Conservation (phyloP, 768 basidiomycete genomes). For the Cubamyces lactineus region DNA sequence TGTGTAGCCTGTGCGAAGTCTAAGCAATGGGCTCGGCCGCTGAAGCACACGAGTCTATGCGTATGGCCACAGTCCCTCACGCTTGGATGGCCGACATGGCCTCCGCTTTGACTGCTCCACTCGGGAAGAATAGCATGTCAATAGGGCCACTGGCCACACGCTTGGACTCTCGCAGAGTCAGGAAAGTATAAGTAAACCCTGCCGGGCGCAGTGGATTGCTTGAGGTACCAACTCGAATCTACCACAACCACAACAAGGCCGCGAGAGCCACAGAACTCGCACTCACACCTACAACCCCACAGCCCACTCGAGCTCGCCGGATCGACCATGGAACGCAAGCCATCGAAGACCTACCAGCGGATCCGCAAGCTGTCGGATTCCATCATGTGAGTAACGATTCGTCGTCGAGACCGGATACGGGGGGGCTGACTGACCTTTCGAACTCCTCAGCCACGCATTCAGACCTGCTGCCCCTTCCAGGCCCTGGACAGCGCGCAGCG, state of each 20-base stretch:
- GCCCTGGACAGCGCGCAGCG: no score
- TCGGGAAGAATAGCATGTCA: background rate
- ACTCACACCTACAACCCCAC: background rate
- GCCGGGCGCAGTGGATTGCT: constrained; percentile 1
- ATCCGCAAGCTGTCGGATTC: constrained; percentile 17
- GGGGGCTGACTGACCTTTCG: background rate
- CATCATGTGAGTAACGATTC: constrained; percentile 5
- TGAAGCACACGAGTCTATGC: no score
- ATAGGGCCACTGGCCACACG: background rate
- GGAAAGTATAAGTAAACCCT: background rate
- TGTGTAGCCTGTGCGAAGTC: no score
- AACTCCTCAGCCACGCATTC: background rate
- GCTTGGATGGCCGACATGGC: no score
- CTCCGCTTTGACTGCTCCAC: background rate
- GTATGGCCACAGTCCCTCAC: no score
- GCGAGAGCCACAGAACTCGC: constrained; percentile 1
- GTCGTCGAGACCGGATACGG: no score
- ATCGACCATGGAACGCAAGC: background rate
- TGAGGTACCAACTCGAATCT: background rate
- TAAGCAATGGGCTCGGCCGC: no score
- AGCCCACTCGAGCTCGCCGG: background rate
- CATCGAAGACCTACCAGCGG: background rate
- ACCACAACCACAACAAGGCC: constrained; percentile 4
- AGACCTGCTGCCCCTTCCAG: background rate
- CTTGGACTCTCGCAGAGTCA: constrained; percentile 6